These are phyloP conservation scores for Nakaseomyces delphensis DNA, from an alignment of 1,139 yeast species.

Conservation along the genomic window DNA sequence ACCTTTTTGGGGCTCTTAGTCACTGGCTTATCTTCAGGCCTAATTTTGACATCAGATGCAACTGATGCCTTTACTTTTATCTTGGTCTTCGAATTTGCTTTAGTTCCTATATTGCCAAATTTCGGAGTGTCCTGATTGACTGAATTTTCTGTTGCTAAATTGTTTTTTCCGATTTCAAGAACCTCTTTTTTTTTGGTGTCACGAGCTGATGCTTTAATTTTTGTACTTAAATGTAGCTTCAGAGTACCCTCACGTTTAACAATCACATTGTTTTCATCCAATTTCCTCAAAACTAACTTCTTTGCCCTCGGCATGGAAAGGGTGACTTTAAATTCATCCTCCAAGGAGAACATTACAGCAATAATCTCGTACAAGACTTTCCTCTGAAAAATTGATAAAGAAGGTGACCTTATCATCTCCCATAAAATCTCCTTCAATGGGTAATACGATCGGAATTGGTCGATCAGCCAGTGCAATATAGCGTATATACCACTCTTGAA, in stretches of 20 bases:
- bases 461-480: constrained; percentile 55
- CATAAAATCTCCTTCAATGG: constrained; percentile 57
- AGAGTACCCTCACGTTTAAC: constrained; percentile 33
- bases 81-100: constrained; percentile 1
- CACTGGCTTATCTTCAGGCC: constrained; percentile 7
- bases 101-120: background rate
- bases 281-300: constrained; percentile 51
- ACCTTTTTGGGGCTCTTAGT: constrained; percentile 10
- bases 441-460: constrained; percentile 54
- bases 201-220: constrained; percentile 13
- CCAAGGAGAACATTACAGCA: constrained; percentile 57
- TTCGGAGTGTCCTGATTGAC: background rate
- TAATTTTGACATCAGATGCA: background rate
- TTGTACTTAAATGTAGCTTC: constrained; percentile 25
- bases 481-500: constrained; percentile 35
- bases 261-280: constrained; percentile 25
- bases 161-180: constrained; percentile 6
- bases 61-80: constrained; percentile 8
- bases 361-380: constrained; percentile 58
- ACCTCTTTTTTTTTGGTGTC: constrained; percentile 13
- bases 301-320: constrained; percentile 62
- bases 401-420: constrained; percentile 58
- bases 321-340: constrained; percentile 50
- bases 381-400: constrained; percentile 50
- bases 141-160: background rate